phyloP scores from a whole-genome alignment of 306 rosid genomes.

The Rubus parviflorus region DNA sequence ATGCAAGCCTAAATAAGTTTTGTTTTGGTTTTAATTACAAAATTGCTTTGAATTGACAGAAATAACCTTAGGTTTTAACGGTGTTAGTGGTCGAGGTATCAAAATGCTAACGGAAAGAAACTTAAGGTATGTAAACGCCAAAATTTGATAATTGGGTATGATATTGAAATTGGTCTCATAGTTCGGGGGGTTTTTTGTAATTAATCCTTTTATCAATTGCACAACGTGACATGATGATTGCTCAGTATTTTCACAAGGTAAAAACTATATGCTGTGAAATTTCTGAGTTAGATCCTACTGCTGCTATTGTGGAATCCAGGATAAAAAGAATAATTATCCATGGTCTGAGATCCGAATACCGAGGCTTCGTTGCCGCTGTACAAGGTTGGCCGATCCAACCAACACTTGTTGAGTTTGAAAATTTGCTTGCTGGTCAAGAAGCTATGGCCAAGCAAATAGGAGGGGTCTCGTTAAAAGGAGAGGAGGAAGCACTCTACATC shows the following conservation, averaged over 20 bases:
- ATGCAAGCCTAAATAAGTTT: no score
- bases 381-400: background rate
- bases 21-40: no score
- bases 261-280: constrained; percentile 2
- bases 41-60: no score
- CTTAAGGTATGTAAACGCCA: no score
- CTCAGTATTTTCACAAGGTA: background rate
- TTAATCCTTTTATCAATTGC: no score
- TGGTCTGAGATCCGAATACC: background rate
- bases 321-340: background rate
- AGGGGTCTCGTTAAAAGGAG: background rate
- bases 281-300: constrained; percentile 4
- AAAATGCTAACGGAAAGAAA: no score
- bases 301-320: background rate
- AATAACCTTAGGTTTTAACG: no score
- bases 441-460: constrained; percentile 9
- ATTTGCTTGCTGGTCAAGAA: constrained; percentile 6
- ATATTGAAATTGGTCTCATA: no score
- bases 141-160: no score
- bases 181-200: no score
- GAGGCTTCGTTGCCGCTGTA: background rate
- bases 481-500: background rate
- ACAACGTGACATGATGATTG: constrained; percentile 14
- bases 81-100: no score
- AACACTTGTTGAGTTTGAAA: constrained; percentile 6